Evolutionary conservation across 2,329 filamentous ascomycete genomes (phyloP), one percentile per base, ranked within the genome.

Genomic region (Penicillium capsulatum): DNA sequence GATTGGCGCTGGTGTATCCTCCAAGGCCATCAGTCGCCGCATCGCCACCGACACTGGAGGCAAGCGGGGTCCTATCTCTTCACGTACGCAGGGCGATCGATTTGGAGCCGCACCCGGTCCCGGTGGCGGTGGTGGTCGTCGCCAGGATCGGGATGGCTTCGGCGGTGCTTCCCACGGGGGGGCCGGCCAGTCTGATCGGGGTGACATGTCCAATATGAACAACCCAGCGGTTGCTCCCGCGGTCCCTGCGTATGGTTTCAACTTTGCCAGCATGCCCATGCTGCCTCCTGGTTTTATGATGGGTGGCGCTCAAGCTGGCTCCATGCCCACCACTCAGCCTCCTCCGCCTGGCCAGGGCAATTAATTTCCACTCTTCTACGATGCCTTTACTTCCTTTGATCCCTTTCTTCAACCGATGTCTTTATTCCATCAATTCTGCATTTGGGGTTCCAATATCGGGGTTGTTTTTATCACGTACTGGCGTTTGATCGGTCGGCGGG

Each of bases 1-100:
- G 67, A 98, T 98, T 42, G 92, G 92, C 37, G 90, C 91, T 13
- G 92, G 92, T 40, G 94, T 98, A 10, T 96, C 90, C 13, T 96
- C 89, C 30, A 98, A 98, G 73, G 71, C 71, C 22, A 74, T 74
- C 55, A 73, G 70, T 50, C 64, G 71, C 53, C 70, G 71, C 24
- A 73, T 74, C 56, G 69, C 69, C 19, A 74, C 71, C 27, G 71
- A 74, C 47, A 66, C 68, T 37, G 70, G 71, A 34, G 71, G 71
- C 42, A 68, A 69, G 45, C 70, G 69, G 17, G 71, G 71, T 3
- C 71, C 71, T 10, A 64, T 71, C 19, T 74, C 71, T 4, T 66
- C 68, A 20, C 69, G 68, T 9, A 58, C 58, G 6, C 53, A 58
- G 38, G 44, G 55, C 33, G 57, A 61, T 38, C 37, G 58, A 55